phyloP scores from a whole-genome alignment of 768 basidiomycete genomes.

The Kwoniella heveanensis region DNA sequence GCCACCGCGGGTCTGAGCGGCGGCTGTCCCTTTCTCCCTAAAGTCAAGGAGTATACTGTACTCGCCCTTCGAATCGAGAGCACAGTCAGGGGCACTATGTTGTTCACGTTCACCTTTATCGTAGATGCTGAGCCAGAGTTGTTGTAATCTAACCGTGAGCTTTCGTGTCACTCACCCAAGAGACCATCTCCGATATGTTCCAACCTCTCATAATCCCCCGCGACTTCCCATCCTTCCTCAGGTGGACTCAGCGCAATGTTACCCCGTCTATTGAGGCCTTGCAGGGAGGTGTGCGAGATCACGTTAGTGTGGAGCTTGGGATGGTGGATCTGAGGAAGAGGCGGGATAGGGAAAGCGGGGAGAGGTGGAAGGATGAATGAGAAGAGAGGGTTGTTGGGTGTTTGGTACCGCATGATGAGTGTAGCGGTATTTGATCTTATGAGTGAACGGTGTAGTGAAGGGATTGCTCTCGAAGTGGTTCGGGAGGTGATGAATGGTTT shows the following conservation, averaged over 20 bases:
- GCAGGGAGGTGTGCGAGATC: conserved; percentile 27
- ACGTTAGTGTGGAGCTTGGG: conserved; percentile 15
- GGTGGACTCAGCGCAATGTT: conserved; percentile 8
- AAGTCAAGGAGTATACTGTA: too few species aligned
- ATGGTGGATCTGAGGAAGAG: conserved; percentile 33
- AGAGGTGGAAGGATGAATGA: conserved; percentile 6
- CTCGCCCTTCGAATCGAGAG: too few species aligned
- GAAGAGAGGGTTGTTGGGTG: conserved; percentile 10
- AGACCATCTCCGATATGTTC: conserved; percentile 47
- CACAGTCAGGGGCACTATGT: too few species aligned
- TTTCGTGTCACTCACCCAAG: conserved; percentile 42
- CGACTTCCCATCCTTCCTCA: conserved; percentile 9
- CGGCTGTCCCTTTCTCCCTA: too few species aligned
- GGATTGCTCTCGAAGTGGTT: too few species aligned
- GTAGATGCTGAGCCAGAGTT: too few species aligned
- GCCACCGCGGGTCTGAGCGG: too few species aligned
- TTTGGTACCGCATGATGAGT: conserved; percentile 8
- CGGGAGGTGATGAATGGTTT: too few species aligned
- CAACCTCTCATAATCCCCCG: conserved; percentile 45
- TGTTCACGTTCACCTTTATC: too few species aligned
- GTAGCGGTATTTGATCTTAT: too few species aligned
- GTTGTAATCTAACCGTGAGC: too few species aligned
- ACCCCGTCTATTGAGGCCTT: conserved; percentile 6
- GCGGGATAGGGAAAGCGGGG: conserved; percentile 23
- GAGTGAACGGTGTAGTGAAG: too few species aligned